These are phyloP conservation scores for Candida ovalis DNA, from an alignment of 805 yeast species.

Conservation along the genomic window DNA sequence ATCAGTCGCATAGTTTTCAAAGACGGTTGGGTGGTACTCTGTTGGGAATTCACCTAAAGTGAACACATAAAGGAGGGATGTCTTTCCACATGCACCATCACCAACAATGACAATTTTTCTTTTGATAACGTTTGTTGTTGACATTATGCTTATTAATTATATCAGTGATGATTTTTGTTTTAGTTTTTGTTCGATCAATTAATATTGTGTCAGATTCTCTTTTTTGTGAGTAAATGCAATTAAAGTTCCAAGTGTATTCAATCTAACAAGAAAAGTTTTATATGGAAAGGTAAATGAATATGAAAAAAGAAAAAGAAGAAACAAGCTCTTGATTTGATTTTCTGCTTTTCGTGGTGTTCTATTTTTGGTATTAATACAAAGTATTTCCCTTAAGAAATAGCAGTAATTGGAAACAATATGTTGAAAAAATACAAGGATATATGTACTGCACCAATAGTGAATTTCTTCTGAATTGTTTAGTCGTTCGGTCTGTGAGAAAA, in stretches of 20 bases:
- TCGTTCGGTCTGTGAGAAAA: no score
- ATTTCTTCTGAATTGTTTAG: no score
- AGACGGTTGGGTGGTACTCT: constrained; percentile 90
- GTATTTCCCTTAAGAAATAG: not conserved
- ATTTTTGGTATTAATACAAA: not conserved
- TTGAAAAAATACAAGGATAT: not conserved
- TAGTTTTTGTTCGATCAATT: not conserved
- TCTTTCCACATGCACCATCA: constrained; percentile 94
- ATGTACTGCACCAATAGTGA: no score
- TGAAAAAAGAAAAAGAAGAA: no score
- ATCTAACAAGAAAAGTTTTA: no score
- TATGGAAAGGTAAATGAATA: no score
- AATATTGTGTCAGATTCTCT: not conserved
- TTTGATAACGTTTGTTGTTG: constrained; percentile 35
- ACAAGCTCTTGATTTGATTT: no score
- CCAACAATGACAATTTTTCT: constrained; percentile 89
- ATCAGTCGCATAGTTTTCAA: constrained; percentile 91
- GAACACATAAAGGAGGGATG: constrained; percentile 85
- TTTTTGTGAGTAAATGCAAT: no score
- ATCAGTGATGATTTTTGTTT: not conserved
- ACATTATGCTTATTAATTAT: constrained; percentile 1
- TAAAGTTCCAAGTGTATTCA: no score
- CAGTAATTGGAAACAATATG: not conserved
- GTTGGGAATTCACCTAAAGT: constrained; percentile 91
- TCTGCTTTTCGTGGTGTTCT: not conserved